Base-by-base conservation (phyloP, 768 basidiomycete genomes). In the Pleurotus pulmonarius region DNA sequence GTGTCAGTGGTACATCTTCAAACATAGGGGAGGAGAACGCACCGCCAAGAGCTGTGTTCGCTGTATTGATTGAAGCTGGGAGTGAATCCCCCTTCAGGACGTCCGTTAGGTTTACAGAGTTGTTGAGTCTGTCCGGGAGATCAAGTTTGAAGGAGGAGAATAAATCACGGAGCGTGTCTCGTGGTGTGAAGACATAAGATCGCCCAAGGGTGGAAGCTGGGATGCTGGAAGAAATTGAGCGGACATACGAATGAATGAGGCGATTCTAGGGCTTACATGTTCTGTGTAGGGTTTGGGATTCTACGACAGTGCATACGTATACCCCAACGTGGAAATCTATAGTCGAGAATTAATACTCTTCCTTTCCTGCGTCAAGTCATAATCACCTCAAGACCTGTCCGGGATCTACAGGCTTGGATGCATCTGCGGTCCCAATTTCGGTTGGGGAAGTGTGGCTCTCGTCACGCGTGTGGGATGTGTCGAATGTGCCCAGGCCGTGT, bases 281-380 rank as follows among this genome's bases (percentile, higher is more conserved):
- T 72, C 3, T 55, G 57, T 4, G 22, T 20, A 11, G 62, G 57
- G 44, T 72, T 62, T 4, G 73, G 65, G n/a, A 76, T 62, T 41
- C 67, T 70, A 11, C 60, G 52, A 58, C 75, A 78, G 37, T 67
- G 69, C 4, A 71, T 72, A 13, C 75, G 64, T 18, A 73, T 66
- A 0, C 76, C 76, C 76, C 76, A 76, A 51, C 70, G 64, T 16
- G 75, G 71, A 57, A 70, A 71, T 49, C 74, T 74, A 24, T 13
- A 38, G 43, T 39, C 25, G 44, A 45, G 51, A 46, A 38, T 38
- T 39, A 7, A 18, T 11, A 24, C 47, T 12, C 11, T 24, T 25
- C 16, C 5, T 38, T 13, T 22, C 3, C 18, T 20, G n/a, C 9
- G n/a, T 40, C 0, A 16, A 13, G n/a, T 22, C 11, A 16, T 4